A percentile compares a stretch with the other conserved stretches of the same genome.
Evolutionary conservation across 2,329 filamentous ascomycete species (phyloP).

Genomic region (Sporothrix schenckii): DNA sequence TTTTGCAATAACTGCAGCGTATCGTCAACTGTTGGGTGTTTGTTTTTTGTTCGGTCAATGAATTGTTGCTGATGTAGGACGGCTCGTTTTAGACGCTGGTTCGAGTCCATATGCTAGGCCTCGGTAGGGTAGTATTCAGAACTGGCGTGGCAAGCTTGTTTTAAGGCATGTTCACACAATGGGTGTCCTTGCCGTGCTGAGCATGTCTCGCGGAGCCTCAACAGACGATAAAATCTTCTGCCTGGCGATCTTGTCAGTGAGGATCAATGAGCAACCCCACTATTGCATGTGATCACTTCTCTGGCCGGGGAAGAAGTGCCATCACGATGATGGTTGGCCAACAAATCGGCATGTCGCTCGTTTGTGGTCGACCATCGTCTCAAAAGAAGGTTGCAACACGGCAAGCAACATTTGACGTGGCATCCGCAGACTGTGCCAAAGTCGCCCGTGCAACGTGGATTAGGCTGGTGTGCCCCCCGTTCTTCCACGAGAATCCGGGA

Average conservation of each 20-base stretch:
- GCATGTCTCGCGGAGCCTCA: constrained; percentile 3
- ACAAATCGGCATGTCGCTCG: background rate
- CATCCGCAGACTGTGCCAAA: background rate
- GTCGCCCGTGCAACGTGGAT: background rate
- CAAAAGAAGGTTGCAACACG: background rate
- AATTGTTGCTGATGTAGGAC: too few relatives aligned
- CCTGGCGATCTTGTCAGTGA: background rate
- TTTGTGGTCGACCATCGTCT: background rate
- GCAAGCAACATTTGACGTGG: constrained; percentile 19
- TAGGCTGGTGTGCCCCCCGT: background rate
- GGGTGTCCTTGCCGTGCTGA: background rate
- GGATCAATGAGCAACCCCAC: background rate
- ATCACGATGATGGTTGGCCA: background rate
- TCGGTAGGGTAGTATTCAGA: background rate
- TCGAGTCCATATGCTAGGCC: background rate
- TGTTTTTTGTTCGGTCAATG: too few relatives aligned
- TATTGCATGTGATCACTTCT: background rate
- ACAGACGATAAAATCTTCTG: background rate
- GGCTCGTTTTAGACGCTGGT: background rate
- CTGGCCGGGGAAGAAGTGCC: background rate
- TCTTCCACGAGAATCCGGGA: background rate
- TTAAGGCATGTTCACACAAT: background rate
- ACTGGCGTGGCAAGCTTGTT: background rate
- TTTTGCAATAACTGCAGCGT: background rate
- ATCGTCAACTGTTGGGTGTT: too few relatives aligned